A percentile compares a stretch with the other conserved stretches of the same genome.
Conservation (phyloP, 2,329 filamentous ascomycete species). For the Xylariales sp. region DNA sequence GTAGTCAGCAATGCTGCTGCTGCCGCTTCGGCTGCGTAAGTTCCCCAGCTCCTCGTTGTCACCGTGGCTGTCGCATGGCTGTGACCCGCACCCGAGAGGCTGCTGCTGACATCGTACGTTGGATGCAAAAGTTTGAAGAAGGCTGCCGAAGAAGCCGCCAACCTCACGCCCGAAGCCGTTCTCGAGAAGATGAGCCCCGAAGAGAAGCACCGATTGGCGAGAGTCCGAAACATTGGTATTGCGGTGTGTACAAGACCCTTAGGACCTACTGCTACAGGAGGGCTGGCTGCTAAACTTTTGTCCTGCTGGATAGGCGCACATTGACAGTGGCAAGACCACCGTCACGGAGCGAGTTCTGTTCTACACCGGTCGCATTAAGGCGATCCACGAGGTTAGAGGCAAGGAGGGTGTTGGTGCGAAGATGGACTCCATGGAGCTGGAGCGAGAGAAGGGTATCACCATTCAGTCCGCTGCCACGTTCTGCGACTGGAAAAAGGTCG, state of each 20-base stretch:
- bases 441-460: constrained; percentile 97
- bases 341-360: constrained; percentile 94
- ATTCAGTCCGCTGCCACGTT: constrained; percentile 98
- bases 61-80: not conserved
- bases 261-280: too few relatives aligned
- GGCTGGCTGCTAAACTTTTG: not conserved
- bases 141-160: constrained; percentile 50
- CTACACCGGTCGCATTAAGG: constrained; percentile 95
- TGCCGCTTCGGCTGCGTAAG: constrained; percentile 35
- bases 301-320: constrained; percentile 67
- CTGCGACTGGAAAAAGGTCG: constrained; percentile 90
- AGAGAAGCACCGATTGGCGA: constrained; percentile 72
- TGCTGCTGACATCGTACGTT: not conserved
- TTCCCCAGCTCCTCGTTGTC: too few relatives aligned
- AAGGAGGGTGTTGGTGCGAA: constrained; percentile 95
- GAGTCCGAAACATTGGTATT: constrained; percentile 96
- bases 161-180: constrained; percentile 54
- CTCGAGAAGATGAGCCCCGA: constrained; percentile 76
- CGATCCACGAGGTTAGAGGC: constrained; percentile 94
- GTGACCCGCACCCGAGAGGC: too few relatives aligned
- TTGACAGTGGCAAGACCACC: constrained; percentile 97
- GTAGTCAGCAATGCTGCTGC: constrained; percentile 17
- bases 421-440: constrained; percentile 99
- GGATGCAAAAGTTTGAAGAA: constrained; percentile 32
- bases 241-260: constrained; percentile 54